These are phyloP conservation scores for Jamesozyma spencerorum DNA, from an alignment of 805 yeast species.

Conservation along the genomic window DNA sequence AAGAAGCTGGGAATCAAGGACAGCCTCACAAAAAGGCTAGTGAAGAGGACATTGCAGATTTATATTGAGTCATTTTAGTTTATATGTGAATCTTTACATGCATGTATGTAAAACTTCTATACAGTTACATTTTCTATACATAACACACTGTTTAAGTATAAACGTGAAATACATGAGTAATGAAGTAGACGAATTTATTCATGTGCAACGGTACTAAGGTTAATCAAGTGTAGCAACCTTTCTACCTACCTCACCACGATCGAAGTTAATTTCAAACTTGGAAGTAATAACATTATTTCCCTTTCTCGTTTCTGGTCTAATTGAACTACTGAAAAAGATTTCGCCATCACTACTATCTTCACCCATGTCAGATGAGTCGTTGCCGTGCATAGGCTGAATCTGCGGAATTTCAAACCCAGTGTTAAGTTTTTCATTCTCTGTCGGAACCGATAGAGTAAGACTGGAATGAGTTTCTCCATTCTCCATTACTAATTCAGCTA, in stretches of 20 bases:
- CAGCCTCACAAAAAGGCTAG: no score
- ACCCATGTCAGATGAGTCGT: slow-evolving; percentile 7
- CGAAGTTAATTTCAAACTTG: slow-evolving; percentile 33
- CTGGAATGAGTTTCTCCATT: slow-evolving; percentile 11
- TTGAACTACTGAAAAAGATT: neutral
- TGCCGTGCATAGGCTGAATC: slow-evolving; percentile 10
- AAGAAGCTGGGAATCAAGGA: no score
- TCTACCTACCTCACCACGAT: slow-evolving; percentile 34
- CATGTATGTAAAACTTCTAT: no score
- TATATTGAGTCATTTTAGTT: neutral
- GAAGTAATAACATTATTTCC: slow-evolving; percentile 20
- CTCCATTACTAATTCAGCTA: slow-evolving; percentile 12
- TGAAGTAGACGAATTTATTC: no score
- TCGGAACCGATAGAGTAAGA: slow-evolving; percentile 17
- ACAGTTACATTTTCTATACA: no score
- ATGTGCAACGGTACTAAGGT: no score
- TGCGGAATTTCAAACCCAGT: slow-evolving; percentile 25
- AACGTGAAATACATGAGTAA: no score
- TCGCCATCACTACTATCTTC: slow-evolving; percentile 3
- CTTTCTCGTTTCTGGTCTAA: slow-evolving; percentile 12
- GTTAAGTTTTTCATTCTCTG: slow-evolving; percentile 21
- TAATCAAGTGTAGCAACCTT: slow-evolving; percentile 24
- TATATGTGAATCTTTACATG: no score
- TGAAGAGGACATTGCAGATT: slow-evolving; percentile 1
- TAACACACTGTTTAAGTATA: no score